Conservation (phyloP, 2,329 filamentous ascomycete genomes). For the Whalleya microplaca region DNA sequence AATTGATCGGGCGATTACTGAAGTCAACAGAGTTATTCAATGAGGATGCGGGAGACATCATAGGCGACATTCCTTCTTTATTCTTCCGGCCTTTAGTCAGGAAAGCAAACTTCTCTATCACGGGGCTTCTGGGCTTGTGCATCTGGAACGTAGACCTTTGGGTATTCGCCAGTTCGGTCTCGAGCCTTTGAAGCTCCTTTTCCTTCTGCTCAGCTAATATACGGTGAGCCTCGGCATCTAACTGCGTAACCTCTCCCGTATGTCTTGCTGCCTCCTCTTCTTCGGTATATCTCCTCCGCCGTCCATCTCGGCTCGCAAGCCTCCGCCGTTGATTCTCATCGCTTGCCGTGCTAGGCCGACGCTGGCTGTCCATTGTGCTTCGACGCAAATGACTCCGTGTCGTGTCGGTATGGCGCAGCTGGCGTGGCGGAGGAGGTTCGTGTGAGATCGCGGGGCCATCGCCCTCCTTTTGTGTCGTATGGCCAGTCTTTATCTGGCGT, state of each 20-base stretch:
- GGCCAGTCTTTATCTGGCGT: constrained; percentile 26
- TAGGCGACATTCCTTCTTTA: constrained; percentile 41
- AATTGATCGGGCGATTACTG: constrained; percentile 25
- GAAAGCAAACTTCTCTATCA: constrained; percentile 54
- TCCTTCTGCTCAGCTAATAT: constrained; percentile 54
- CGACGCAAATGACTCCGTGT: constrained; percentile 20
- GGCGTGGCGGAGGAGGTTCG: constrained; percentile 25
- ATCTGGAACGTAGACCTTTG: constrained; percentile 28
- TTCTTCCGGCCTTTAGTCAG: constrained; percentile 48
- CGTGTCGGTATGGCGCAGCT: constrained; percentile 27
- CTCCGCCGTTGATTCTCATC: constrained; percentile 27
- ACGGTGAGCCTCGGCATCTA: constrained; percentile 52
- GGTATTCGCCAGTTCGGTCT: constrained; percentile 46
- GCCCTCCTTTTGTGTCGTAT: constrained; percentile 25
- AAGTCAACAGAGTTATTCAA: constrained; percentile 36
- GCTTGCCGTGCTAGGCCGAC: constrained; percentile 19
- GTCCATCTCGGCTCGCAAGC: constrained; percentile 24
- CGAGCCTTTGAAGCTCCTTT: constrained; percentile 50
- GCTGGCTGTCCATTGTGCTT: constrained; percentile 26
- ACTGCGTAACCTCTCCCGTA: constrained; percentile 46
- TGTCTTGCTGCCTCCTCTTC: constrained; percentile 35
- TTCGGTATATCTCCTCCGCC: constrained; percentile 22
- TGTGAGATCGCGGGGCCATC: constrained; percentile 13
- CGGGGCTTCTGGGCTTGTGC: constrained; percentile 43
- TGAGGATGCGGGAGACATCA: constrained; percentile 39